Conservation (phyloP, 768 basidiomycete genomes). For the Naganishia vaughanmartiniae region DNA sequence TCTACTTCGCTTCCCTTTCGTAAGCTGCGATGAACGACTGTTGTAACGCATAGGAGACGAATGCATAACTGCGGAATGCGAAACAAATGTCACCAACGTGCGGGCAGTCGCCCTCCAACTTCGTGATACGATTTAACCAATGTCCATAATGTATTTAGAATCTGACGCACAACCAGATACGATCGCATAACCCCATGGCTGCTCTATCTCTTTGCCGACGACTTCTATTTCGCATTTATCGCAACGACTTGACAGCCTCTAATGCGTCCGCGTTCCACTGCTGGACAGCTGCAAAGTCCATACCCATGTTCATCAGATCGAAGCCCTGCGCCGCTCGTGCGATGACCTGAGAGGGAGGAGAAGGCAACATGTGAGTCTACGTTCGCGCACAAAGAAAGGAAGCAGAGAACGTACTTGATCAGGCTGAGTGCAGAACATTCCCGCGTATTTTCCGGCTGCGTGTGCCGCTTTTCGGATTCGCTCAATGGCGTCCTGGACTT, state of each 20-base stretch:
- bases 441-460: slow-evolving; percentile 38
- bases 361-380: not conserved
- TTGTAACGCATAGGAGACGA: no score
- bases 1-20: no score
- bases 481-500: slow-evolving; percentile 40
- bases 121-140: no score
- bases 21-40: no score
- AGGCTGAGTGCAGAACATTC: slow-evolving; percentile 33
- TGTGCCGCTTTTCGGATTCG: slow-evolving; percentile 37
- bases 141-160: no score
- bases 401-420: slow-evolving; percentile 22
- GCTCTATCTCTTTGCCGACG: not conserved
- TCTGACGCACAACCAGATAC: no score
- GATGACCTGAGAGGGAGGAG: slow-evolving; percentile 28
- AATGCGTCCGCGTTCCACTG: slow-evolving; percentile 35
- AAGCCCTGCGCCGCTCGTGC: slow-evolving; percentile 38
- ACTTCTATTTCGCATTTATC: not conserved
- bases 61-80: no score
- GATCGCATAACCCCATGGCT: no score
- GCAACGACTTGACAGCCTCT: slow-evolving; percentile 9
- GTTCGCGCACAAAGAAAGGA: not conserved
- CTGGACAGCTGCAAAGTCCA: slow-evolving; percentile 36
- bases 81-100: no score
- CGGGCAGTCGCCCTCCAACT: no score
- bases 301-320: slow-evolving; percentile 40